Base-by-base conservation (phyloP, 345 rosid genomes). In the Syzygium aqueum region DNA sequence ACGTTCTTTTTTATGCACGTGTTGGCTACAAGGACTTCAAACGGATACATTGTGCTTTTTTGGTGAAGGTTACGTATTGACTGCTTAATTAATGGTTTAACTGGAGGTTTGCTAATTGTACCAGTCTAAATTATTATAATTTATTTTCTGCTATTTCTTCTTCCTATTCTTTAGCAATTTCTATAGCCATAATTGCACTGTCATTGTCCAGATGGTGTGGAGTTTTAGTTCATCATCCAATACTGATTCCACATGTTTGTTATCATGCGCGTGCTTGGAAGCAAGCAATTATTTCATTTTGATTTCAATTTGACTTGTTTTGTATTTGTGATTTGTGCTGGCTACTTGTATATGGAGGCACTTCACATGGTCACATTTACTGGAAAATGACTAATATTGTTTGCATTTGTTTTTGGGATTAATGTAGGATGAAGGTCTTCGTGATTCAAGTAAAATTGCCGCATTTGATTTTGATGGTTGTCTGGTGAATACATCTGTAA, bases 391-490 rank as follows among this genome's bases (percentile, higher is more conserved):
- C 40, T 30, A n/a, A 53, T 37, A 3, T 25, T 43, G 40, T 46
- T 83, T 30, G 49, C 51, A 73, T 85, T 84, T 84, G 25, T 52
- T 37, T 16, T 7, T 9, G 65, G 73, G 11, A 73, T 57, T 73
- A 40, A n/a, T 89, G 85, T 86, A 96, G 99, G 99, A 94, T 89
- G 99, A 94, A 78, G 98, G 92, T 91, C 97, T 95, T 56, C 92
- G 85, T 56, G 98, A 93, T 88, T 97, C 99, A 61, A 92, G 90
- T 85, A 97, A 94, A 91, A 93, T 97, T 77, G 99, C 99, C 84
- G 98, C 99, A 57, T 97, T 97, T 93, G 99, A 97, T 91, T 97
- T 97, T 89, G 99, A 97, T 92, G 98, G 98, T 87, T 95, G 99
- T 92, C 99, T 97, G 49, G 99, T 92, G 53, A 95, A 95, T 82